phyloP scores from a whole-genome alignment of 2,329 filamentous ascomycete genomes.

The Fusarium buharicum region DNA sequence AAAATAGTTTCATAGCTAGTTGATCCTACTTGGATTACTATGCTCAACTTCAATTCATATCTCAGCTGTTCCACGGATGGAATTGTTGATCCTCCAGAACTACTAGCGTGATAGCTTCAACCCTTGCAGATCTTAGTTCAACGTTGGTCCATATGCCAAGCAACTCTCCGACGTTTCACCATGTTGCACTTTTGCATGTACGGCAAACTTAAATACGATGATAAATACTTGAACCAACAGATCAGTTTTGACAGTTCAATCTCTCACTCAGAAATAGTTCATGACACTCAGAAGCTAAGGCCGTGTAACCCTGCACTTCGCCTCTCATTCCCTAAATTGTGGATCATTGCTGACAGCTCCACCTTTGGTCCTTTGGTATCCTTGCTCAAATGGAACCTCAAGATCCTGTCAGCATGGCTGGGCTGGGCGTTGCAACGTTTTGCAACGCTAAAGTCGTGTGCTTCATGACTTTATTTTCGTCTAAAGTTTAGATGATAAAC shows the following conservation, averaged over 20 bases:
- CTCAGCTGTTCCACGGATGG: too few species aligned
- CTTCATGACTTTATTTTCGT: neutral
- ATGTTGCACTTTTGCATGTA: neutral
- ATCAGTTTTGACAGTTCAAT: neutral
- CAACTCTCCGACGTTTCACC: conserved; percentile 20
- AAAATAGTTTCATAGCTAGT: neutral
- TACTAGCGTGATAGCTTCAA: neutral
- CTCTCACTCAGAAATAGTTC: neutral
- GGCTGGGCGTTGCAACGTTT: neutral
- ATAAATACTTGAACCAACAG: neutral
- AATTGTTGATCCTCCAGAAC: neutral
- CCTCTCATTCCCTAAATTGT: conserved; percentile 26
- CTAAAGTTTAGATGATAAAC: neutral
- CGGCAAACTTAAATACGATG: neutral
- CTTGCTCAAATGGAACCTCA: neutral
- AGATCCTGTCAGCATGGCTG: conserved; percentile 6
- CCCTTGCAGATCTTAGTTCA: conserved; percentile 7
- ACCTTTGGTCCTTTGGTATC: conserved; percentile 15
- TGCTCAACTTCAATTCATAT: neutral
- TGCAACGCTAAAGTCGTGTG: neutral
- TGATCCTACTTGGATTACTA: neutral
- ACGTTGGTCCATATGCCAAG: conserved; percentile 1
- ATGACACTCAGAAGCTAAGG: neutral
- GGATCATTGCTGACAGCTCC: conserved; percentile 25
- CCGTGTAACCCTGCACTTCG: conserved; percentile 30